phyloP scores from a whole-genome alignment of 495 filamentous ascomycete genomes.

The Chaetomium fimeti region DNA sequence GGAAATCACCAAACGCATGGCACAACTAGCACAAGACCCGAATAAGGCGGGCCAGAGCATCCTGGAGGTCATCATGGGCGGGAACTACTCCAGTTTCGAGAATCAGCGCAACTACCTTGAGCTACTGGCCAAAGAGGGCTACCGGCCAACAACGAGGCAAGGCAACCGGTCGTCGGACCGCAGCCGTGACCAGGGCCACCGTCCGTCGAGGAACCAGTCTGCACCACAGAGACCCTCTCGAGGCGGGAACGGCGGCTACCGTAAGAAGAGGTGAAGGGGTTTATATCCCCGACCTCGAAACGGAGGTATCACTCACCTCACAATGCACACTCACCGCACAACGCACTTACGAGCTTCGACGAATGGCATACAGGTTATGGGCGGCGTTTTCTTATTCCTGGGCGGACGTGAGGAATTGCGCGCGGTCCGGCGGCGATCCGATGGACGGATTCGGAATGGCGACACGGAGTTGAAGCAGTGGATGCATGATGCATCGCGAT shows the following conservation, averaged over 20 bases:
- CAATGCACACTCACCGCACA: background rate
- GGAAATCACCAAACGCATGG: constrained; percentile 58
- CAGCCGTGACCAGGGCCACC: background rate
- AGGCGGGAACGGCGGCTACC: background rate
- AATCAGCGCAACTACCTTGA: constrained; percentile 56
- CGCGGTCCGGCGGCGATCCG: background rate
- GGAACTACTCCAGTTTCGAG: constrained; percentile 67
- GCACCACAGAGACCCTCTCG: background rate
- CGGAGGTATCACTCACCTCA: background rate
- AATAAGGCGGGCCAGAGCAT: constrained; percentile 50
- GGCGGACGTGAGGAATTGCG: background rate
- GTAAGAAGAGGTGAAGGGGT: background rate
- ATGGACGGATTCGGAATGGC: background rate
- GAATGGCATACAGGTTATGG: constrained; percentile 1
- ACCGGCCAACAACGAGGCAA: background rate
- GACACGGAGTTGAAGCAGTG: constrained; percentile 9
- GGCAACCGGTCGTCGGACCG: background rate
- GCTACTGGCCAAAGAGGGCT: constrained; percentile 22
- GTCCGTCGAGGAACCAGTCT: background rate
- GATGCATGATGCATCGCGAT: constrained; percentile 21
- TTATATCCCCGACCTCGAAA: background rate
- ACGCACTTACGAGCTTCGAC: constrained; percentile 14
- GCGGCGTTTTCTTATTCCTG: background rate
- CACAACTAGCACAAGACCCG: constrained; percentile 28
- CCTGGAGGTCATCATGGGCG: constrained; percentile 63